Percentiles rank a stretch among this genome's conserved stretches.
phyloP scores from a whole-genome alignment of 2,329 filamentous ascomycete genomes.

The Lomentospora prolificans region DNA sequence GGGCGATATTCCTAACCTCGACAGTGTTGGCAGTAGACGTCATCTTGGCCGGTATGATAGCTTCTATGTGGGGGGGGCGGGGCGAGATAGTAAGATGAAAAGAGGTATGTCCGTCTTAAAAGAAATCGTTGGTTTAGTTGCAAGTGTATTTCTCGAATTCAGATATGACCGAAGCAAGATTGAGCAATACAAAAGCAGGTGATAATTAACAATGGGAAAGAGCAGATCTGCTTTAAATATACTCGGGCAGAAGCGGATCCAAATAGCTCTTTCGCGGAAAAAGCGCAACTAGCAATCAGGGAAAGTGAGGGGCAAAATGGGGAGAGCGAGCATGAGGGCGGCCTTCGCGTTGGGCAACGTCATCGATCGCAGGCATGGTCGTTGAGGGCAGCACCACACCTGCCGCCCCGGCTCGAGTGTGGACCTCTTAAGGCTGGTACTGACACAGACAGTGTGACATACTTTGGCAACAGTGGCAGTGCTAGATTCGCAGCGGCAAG shows the following conservation, averaged over 20 bases:
- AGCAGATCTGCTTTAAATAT: slow-evolving; percentile 1
- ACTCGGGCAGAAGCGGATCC: neutral
- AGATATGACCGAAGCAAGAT: neutral
- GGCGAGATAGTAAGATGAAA: neutral
- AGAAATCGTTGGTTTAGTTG: neutral
- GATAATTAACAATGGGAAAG: neutral
- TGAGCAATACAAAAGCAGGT: neutral
- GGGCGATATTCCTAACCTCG: slow-evolving; percentile 80
- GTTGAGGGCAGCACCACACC: no score
- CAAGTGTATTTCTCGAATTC: neutral
- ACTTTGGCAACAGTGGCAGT: neutral
- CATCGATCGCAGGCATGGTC: neutral
- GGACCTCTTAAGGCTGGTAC: no score
- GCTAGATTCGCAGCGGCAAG: no score
- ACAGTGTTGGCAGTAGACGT: slow-evolving; percentile 50
- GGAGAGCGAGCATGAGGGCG: neutral
- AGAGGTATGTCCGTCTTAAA: neutral
- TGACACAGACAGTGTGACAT: neutral
- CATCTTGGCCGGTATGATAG: slow-evolving; percentile 8
- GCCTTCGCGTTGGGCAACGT: neutral
- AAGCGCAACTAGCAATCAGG: neutral
- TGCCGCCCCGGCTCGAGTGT: no score
- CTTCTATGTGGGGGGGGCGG: neutral
- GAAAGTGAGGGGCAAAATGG: neutral
- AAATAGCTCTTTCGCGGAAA: neutral